Evolutionary conservation across 1,139 yeast genomes (phyloP).

Genomic region (Groenewaldozyma sp.): DNA sequence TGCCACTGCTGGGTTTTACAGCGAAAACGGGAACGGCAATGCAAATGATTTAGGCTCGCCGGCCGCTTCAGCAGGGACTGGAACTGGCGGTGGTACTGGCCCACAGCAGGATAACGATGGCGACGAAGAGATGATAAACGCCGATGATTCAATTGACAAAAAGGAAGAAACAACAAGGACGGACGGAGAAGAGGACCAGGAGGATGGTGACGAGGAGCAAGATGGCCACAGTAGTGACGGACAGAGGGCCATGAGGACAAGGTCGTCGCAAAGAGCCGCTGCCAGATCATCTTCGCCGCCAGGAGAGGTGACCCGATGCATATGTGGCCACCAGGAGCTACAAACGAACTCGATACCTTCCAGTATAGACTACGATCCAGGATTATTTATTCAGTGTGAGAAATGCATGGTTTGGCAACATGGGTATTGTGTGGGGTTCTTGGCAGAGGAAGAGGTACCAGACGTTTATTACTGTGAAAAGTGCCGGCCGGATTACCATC

Average conservation of each 20-base stretch:
- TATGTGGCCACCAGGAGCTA: constrained; percentile 72
- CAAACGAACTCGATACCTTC: constrained; percentile 33
- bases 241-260: constrained; percentile 14
- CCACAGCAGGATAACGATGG: not conserved
- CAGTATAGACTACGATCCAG: constrained; percentile 46
- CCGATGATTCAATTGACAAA: not conserved
- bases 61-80: not conserved
- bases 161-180: not conserved
- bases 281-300: not conserved
- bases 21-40: too few species aligned
- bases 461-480: constrained; percentile 90
- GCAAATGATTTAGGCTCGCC: too few species aligned
- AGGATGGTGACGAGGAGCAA: constrained; percentile 11
- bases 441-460: constrained; percentile 65
- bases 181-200: constrained; percentile 5
- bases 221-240: constrained; percentile 8
- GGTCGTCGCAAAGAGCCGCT: constrained; percentile 38
- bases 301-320: constrained; percentile 72
- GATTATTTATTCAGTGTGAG: constrained; percentile 83
- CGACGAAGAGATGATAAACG: not conserved
- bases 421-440: constrained; percentile 86
- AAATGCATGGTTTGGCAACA: constrained; percentile 95
- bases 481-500: constrained; percentile 78
- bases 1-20: too few species aligned
- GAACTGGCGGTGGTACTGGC: not conserved